phyloP scores from a whole-genome alignment of 257 asterid genomes.

The Solanum sejunctum region DNA sequence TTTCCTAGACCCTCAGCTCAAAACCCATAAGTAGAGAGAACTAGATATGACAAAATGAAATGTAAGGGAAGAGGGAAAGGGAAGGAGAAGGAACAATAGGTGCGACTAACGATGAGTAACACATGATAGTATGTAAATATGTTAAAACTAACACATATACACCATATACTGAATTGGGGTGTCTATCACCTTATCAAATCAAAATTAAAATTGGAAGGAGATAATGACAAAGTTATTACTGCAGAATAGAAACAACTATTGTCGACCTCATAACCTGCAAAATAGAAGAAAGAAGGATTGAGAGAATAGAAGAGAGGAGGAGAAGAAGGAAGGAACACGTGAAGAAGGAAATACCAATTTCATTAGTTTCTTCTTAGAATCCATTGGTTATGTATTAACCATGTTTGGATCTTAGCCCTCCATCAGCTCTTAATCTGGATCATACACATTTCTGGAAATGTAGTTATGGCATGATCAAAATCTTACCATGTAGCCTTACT shows the following conservation, averaged over 20 bases:
- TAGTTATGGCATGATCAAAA: not conserved
- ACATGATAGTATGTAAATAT: too few species aligned
- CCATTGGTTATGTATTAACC: not conserved
- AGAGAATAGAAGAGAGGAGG: not conserved
- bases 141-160: too few species aligned
- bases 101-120: too few species aligned
- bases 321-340: not conserved
- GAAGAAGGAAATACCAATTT: not conserved
- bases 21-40: too few species aligned
- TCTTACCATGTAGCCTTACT: not conserved
- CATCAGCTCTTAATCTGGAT: not conserved
- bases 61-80: too few species aligned
- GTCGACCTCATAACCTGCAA: not conserved
- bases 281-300: not conserved
- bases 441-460: not conserved
- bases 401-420: not conserved
- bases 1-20: too few species aligned
- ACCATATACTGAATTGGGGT: too few species aligned
- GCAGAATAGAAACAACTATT: not conserved
- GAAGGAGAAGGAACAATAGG: too few species aligned
- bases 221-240: not conserved
- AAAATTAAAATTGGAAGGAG: not conserved
- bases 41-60: too few species aligned
- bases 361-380: not conserved
- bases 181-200: not conserved